Base-by-base conservation (phyloP, 2,329 filamentous ascomycete species). In the Fulvia fulva region DNA sequence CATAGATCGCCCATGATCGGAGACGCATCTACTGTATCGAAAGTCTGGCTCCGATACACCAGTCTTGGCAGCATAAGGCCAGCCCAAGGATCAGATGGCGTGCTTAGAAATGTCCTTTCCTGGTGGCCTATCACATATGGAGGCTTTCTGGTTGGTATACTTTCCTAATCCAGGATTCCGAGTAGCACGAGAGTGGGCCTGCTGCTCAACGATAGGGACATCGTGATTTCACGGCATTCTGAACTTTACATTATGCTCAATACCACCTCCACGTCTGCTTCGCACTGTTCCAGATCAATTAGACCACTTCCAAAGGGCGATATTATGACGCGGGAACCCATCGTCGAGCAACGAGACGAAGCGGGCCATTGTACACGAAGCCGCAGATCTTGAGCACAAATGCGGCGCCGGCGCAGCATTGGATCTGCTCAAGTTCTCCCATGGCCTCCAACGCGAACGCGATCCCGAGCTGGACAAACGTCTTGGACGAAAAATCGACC, bases 401-500 rank as follows among this genome's bases (percentile, higher is more conserved):
- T 16, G 12, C 12, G 34, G 34, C 11, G 34, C 34, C 16, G 34
- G n/a, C 16, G 34, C 34, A 37, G 34, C 34, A 12, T 14, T 37
- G 11, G 34, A 37, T 14, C 34, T 37, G 2, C 16, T 37, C 34
- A 37, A n/a, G n/a, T 16, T 9, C 34, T 16, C 34, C 34, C 14
- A 37, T 37, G 34, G 34, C 34, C 12, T 37, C 16, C 16, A 2
- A 5, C 34, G 34, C 16, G 9, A 79, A 43, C 69, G 85, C 26
- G 82, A 81, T 52, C 80, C 80, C 61, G 77, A 77, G 46, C 83
- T 80, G 23, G 84, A 83, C 62, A 81, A 77, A 62, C 74, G 81
- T 21, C 68, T 87, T n/a, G 65, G 87, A 19, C 73, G 78, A 21
- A 81, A 77, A 55, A 86, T 87, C 59, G 85, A 88, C 70, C 80